These are phyloP conservation scores for Neonectria faginata DNA, from an alignment of 2,329 filamentous ascomycete species.

Conservation along the genomic window DNA sequence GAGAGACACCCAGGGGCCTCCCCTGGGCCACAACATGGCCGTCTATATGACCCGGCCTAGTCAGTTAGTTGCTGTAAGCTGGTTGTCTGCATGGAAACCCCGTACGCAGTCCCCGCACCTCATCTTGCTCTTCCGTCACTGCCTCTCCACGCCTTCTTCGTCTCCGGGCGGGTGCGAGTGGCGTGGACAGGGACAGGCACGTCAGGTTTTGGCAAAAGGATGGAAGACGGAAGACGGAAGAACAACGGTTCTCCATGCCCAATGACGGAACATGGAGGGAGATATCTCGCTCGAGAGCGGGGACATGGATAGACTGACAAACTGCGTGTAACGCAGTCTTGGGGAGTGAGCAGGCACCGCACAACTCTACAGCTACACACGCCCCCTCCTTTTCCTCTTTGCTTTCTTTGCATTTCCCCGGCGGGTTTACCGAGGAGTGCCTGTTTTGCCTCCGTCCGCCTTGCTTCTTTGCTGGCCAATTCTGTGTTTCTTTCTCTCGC, in stretches of 20 bases:
- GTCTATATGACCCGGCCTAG: conserved; percentile 36
- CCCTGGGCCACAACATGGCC: conserved; percentile 45
- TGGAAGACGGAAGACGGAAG: background rate
- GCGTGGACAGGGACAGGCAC: background rate
- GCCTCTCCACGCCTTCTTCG: background rate
- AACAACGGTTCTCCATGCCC: conserved; percentile 26
- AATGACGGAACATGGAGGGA: conserved; percentile 26
- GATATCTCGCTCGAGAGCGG: conserved; percentile 9
- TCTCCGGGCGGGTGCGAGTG: background rate
- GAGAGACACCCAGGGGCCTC: conserved; percentile 39
- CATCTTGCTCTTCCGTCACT: background rate
- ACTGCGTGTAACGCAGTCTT: conserved; percentile 1
- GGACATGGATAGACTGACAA: background rate
- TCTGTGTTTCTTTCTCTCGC: too few species aligned
- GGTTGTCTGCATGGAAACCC: conserved; percentile 29
- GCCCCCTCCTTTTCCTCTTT: background rate
- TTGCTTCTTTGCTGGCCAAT: conserved; percentile 25
- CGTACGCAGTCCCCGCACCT: conserved; percentile 19
- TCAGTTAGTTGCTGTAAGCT: conserved; percentile 22
- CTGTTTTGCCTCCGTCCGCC: conserved; percentile 37
- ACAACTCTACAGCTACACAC: conserved; percentile 31
- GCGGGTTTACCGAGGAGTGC: conserved; percentile 30
- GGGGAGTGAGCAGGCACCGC: conserved; percentile 18
- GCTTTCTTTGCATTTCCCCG: conserved; percentile 14
- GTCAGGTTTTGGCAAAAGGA: background rate